A percentile compares a stretch with the other conserved stretches of the same genome.
Conservation (phyloP, 192 early-diverging fungal genomes). For the Geosiphon pyriformis region DNA sequence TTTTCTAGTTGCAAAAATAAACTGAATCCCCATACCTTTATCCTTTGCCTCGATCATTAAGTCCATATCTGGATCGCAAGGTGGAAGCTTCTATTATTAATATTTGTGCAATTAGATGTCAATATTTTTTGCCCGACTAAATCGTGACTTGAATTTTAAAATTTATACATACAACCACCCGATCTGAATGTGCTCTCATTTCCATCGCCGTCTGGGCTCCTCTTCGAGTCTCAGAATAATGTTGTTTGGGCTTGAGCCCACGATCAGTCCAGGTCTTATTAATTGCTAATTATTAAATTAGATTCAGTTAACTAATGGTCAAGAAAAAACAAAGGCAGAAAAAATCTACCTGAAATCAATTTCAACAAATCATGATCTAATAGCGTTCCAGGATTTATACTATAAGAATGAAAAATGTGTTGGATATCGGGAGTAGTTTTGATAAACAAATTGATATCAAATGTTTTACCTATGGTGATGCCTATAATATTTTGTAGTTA, state of each 20-base stretch:
- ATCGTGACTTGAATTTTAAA: too few relatives aligned
- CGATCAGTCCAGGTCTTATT: constrained; percentile 37
- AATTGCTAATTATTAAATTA: constrained; percentile 37
- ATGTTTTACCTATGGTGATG: constrained; percentile 32
- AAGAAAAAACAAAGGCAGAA: too few relatives aligned
- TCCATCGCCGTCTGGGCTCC: constrained; percentile 37
- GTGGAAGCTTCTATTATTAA: constrained; percentile 32
- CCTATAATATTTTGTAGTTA: constrained; percentile 4
- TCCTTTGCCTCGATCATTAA: constrained; percentile 56
- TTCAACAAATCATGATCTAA: constrained; percentile 27
- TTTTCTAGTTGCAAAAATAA: neutral
- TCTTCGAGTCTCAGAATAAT: constrained; percentile 39
- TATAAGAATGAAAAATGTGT: neutral
- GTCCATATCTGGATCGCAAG: constrained; percentile 40
- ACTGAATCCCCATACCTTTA: constrained; percentile 30
- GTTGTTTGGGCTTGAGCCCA: constrained; percentile 46
- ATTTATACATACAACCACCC: constrained; percentile 15
- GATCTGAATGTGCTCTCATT: constrained; percentile 39
- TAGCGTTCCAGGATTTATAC: constrained; percentile 14
- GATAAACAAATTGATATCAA: neutral
- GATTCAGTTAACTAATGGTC: too few relatives aligned
- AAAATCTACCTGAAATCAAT: constrained; percentile 17
- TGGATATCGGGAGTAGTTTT: too few relatives aligned
- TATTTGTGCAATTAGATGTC: too few relatives aligned
- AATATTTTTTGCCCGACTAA: too few relatives aligned